phyloP scores from a whole-genome alignment of 2,329 filamentous ascomycete species.

The Hortaea sp. region DNA sequence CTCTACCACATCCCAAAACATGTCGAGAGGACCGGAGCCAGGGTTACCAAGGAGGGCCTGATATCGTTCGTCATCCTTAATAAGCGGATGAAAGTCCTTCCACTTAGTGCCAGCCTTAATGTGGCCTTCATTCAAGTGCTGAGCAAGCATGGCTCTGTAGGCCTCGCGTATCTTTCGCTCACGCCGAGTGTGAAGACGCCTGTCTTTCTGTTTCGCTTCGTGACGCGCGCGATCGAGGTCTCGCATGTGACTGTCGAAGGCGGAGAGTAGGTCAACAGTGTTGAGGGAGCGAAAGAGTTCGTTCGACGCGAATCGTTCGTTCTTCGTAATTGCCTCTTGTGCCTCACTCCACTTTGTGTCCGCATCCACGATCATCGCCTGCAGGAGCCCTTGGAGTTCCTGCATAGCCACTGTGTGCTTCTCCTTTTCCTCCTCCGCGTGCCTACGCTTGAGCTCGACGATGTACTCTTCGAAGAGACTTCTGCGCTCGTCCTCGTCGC shows the following conservation, averaged over 20 bases:
- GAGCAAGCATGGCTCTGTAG: slow-evolving; percentile 63
- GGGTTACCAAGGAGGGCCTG: slow-evolving; percentile 69
- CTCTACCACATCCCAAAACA: slow-evolving; percentile 94
- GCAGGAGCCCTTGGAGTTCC: slow-evolving; percentile 67
- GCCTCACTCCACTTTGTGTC: slow-evolving; percentile 94
- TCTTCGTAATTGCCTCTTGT: slow-evolving; percentile 68
- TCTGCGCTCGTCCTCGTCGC: slow-evolving; percentile 74
- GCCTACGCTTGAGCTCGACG: slow-evolving; percentile 66
- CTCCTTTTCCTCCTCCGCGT: slow-evolving; percentile 64
- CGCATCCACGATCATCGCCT: slow-evolving; percentile 72
- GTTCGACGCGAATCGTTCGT: slow-evolving; percentile 66
- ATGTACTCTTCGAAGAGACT: slow-evolving; percentile 93
- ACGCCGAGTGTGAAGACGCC: slow-evolving; percentile 65
- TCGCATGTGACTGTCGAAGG: slow-evolving; percentile 94
- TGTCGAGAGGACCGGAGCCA: slow-evolving; percentile 55
- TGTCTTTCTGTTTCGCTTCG: slow-evolving; percentile 78
- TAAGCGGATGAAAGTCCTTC: slow-evolving; percentile 64
- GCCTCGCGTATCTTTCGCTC: slow-evolving; percentile 80
- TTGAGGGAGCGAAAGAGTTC: slow-evolving; percentile 77
- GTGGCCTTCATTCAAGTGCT: slow-evolving; percentile 64
- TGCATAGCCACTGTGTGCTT: slow-evolving; percentile 74
- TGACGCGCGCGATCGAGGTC: slow-evolving; percentile 84
- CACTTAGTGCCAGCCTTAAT: slow-evolving; percentile 89
- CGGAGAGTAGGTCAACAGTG: slow-evolving; percentile 81
- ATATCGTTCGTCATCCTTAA: slow-evolving; percentile 77